Percentiles rank a stretch among this genome's conserved stretches.
Evolutionary conservation across 352 stramenopile species (phyloP).

Genomic region (Elongisporangium prolatum): DNA sequence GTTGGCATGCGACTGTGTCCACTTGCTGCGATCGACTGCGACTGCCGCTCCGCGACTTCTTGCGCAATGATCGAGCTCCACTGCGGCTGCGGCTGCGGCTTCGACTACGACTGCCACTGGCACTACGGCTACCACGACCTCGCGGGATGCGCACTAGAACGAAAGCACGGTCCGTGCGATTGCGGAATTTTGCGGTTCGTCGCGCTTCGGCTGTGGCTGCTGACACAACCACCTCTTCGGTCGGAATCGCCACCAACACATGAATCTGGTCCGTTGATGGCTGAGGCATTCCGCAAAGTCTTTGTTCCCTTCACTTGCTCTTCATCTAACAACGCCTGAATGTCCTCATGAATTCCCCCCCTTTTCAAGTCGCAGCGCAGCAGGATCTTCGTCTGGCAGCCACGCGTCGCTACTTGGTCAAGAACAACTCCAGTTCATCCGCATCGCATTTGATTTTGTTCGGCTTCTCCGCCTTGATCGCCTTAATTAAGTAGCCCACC

Average conservation of each 20-base stretch:
- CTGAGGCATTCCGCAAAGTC: no score
- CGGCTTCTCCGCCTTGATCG: neutral
- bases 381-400: no score
- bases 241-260: no score
- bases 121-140: conserved; percentile 28
- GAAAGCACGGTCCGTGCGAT: conserved; percentile 39
- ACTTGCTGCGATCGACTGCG: conserved; percentile 23
- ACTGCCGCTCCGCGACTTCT: conserved; percentile 30
- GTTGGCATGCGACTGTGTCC: no score
- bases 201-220: no score
- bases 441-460: neutral
- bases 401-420: neutral
- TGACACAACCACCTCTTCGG: no score
- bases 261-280: no score
- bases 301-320: no score
- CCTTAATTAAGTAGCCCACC: neutral
- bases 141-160: conserved; percentile 41
- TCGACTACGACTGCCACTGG: conserved; percentile 27
- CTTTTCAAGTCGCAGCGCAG: no score
- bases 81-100: conserved; percentile 28
- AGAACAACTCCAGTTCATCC: neutral
- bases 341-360: no score
- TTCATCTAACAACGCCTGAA: no score
- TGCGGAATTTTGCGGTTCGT: conserved; percentile 57
- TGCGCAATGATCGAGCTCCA: conserved; percentile 16